Evolutionary conservation across 805 yeast species (phyloP), one percentile per base, ranked within the genome.

Genomic region (Candida yuanshanica): DNA sequence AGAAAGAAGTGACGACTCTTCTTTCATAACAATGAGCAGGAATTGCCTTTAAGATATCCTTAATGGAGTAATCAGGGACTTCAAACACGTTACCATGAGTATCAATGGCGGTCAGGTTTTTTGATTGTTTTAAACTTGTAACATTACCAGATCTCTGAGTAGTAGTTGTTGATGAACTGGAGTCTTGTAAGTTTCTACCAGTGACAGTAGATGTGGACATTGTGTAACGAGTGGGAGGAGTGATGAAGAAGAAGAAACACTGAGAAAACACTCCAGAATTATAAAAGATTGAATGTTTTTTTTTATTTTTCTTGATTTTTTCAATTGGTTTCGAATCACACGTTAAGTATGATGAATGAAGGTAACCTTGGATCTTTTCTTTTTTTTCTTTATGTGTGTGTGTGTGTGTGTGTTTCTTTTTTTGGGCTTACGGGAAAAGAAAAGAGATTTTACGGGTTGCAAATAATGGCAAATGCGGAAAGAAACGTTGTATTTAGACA

Each of bases 1-100:
- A 69, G 49, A 83, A 64, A 8, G 89, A 79, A 41, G 64, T 62
- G 20, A 61, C 45, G 33, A 77, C 54, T 41, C 78, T 65, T 55
- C 93, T 73, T 57, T 83, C 77, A 65, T 81, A 86, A 60, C 91
- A 83, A 55, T 79, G 78, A 36, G 74, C 61, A 34, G 95, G 95
- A 55, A 85, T 86, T 32, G 80, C 83, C 38, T 69, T 68, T 45
- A 86, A 65, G 44, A 85, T 75, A 42, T 83, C 87, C 72, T 83
- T 83, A 62, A 85, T 83, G 48, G 88, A 64, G 65, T 64, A 83
- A 56, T 81, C 85, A 18, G 95, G 95, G 7, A 75, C 91, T 42
- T 72, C 74, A 60, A 82, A 85, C 47, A 69, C 76, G 46, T 80
- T 70, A 18, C 93, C 93, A 32, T 37, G 35, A 10, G 53, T 47